Conservation (phyloP, 805 yeast genomes). For the Vanderwaltozyma verrucispora region DNA sequence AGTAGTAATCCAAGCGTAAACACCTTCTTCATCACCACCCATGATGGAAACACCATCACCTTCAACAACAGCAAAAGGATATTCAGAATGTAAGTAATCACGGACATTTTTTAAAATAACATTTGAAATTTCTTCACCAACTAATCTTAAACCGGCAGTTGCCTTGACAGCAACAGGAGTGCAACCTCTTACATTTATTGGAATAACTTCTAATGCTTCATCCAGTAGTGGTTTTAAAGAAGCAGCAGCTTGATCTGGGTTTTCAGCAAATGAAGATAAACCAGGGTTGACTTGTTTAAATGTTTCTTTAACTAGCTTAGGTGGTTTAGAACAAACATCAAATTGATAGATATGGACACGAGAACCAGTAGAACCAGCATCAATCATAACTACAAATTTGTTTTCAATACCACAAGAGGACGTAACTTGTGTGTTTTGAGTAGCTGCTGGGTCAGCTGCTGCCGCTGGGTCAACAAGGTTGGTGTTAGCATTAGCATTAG, state of each 20-base stretch:
- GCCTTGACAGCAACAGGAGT: slow-evolving; percentile 96
- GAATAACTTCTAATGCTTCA: slow-evolving; percentile 67
- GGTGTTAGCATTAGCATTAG: neutral
- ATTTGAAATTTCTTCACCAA: slow-evolving; percentile 65
- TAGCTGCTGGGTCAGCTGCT: slow-evolving; percentile 22
- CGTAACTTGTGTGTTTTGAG: neutral
- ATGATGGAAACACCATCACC: slow-evolving; percentile 84
- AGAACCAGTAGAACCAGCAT: slow-evolving; percentile 97
- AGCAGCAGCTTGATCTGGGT: slow-evolving; percentile 76
- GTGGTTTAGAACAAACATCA: slow-evolving; percentile 78
- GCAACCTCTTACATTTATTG: slow-evolving; percentile 60
- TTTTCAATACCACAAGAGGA: slow-evolving; percentile 32
- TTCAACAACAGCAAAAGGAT: slow-evolving; percentile 85
- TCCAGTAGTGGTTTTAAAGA: slow-evolving; percentile 77
- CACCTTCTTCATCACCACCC: slow-evolving; percentile 98
- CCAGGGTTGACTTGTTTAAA: slow-evolving; percentile 92
- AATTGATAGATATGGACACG: slow-evolving; percentile 91
- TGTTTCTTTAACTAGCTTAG: slow-evolving; percentile 65
- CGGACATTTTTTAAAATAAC: slow-evolving; percentile 71
- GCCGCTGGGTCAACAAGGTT: neutral
- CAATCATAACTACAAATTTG: slow-evolving; percentile 85
- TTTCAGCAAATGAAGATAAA: slow-evolving; percentile 72
- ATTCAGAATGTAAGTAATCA: slow-evolving; percentile 61
- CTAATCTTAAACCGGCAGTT: slow-evolving; percentile 87
- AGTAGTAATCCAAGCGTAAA: slow-evolving; percentile 96